Base-by-base conservation (phyloP, 192 early-diverging fungal genomes). In the Mortierella antarctica region DNA sequence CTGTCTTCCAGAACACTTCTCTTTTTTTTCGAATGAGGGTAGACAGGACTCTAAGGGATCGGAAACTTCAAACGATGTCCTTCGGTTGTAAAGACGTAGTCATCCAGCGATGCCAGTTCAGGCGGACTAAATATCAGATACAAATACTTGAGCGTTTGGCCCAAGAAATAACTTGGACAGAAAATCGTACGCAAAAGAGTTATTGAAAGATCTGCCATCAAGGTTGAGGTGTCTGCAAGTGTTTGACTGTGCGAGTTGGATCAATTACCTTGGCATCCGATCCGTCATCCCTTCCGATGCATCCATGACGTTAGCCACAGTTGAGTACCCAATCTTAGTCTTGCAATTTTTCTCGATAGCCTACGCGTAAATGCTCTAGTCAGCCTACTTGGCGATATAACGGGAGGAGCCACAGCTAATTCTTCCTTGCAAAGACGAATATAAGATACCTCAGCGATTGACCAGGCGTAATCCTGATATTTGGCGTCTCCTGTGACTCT, bases 81-180 rank as follows among this genome's bases (percentile, higher is more conserved):
- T 65, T 93, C 92, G 0, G 95, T 94, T 66, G 90, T 95, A 64
- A 95, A 89, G 10, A 95, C 86, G 63, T 85, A 94, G 57, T 90
- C 81, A 47, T 92, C 88, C 58, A 94, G 82, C 13, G 90, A 74
- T 23, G 87, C 63, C 14, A 86, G 42, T 31, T 89, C 83, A 47
- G 83, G 73, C 6, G 86, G 79, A 20, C 86, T 84, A 66, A 94
- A 94, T 57, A 94, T 83, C 76, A 96, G 63, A 73, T 91, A 96
- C 50, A 93, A 78, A 67, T 96, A 96, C 83, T 96, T 96, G 49
- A 96, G 86, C 0, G 93, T 94, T 70, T 96, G 93, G 9, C 91
- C 91, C 54, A 95, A 51, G 65, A 96, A 96, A 70, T 93, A 92
- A 17, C 88, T 88, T 67, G 75, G 71, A 76, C 31, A 68, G 46